Percentiles rank a stretch among this genome's conserved stretches.
Evolutionary conservation across 2,329 filamentous ascomycete genomes (phyloP).

Genomic region (Fusarium sp.): DNA sequence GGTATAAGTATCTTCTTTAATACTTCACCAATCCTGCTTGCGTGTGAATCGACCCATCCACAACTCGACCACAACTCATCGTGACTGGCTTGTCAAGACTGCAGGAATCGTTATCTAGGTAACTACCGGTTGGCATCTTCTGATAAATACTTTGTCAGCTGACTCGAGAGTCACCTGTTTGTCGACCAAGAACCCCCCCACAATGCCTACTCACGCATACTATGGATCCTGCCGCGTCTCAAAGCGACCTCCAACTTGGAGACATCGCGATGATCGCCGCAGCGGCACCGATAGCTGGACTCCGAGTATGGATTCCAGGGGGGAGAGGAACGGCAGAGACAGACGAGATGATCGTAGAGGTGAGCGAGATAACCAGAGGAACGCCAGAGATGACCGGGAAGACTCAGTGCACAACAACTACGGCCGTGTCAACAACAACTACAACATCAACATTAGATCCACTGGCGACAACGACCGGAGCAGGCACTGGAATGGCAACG

Average conservation of each 20-base stretch:
- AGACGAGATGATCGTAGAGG: not conserved
- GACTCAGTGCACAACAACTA: not conserved
- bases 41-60: not conserved
- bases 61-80: not conserved
- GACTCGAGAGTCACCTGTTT: not conserved
- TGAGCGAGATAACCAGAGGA: not conserved
- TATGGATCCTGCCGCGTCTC: not conserved
- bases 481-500: not conserved
- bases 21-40: not conserved
- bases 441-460: not conserved
- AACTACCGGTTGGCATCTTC: not conserved
- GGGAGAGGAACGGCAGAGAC: not conserved
- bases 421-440: not conserved
- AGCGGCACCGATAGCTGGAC: not conserved
- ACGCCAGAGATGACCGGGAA: not conserved
- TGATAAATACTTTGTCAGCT: not conserved
- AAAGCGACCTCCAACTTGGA: not conserved
- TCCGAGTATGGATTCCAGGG: not conserved
- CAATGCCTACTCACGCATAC: not conserved
- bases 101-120: not conserved
- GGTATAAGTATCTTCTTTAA: not conserved
- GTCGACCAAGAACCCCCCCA: not conserved
- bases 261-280: not conserved
- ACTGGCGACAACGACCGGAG: not conserved
- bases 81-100: not conserved